Evolutionary conservation across 129 eudicot genomes (phyloP).

Genomic region (Tagetes erecta): DNA sequence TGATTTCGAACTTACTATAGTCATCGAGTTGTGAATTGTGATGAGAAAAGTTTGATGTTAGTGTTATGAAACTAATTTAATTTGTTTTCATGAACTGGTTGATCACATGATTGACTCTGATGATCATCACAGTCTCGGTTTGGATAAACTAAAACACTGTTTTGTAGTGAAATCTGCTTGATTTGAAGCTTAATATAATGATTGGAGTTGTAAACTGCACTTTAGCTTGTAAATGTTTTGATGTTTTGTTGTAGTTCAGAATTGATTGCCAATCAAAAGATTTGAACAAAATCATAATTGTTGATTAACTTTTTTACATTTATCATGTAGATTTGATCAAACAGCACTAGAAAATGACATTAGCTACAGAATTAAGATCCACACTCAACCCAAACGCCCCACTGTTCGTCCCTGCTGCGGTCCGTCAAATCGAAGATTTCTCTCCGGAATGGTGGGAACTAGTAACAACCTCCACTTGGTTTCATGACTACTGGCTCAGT

Average conservation of each 20-base stretch:
- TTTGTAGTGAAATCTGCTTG: not conserved
- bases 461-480: constrained; percentile 87
- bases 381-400: constrained; percentile 89
- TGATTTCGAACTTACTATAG: constrained; percentile 2
- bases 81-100: too few species aligned
- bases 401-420: constrained; percentile 75
- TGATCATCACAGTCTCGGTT: constrained; percentile 8
- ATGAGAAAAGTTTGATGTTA: not conserved
- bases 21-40: not conserved
- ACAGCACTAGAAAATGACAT: constrained; percentile 43
- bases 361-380: constrained; percentile 66
- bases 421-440: constrained; percentile 89
- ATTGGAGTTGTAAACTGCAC: not conserved
- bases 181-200: not conserved
- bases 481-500: constrained; percentile 87
- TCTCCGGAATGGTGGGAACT: constrained; percentile 96
- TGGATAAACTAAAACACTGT: not conserved
- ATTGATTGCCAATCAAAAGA: not conserved
- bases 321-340: constrained; percentile 9
- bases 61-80: too few species aligned
- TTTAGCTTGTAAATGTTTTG: not conserved
- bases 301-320: not conserved
- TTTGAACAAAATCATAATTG: not conserved
- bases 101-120: not conserved
- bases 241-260: not conserved